Conservation (phyloP, 805 yeast species). For the Wickerhamomyces silvicola region DNA sequence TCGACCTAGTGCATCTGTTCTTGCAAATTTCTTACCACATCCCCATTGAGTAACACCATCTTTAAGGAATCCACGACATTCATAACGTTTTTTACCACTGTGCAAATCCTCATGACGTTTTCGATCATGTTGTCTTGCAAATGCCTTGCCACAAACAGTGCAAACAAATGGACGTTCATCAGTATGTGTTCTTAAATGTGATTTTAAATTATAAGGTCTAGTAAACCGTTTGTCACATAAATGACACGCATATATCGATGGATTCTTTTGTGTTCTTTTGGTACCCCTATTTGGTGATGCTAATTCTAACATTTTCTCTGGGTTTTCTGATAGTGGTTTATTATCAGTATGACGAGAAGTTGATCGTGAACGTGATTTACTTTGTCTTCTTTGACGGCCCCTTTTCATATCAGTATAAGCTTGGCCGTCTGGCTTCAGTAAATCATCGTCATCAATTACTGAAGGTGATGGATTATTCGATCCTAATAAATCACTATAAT, state of each 20-base stretch:
- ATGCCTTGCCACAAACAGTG: constrained; percentile 69
- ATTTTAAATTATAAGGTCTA: constrained; percentile 85
- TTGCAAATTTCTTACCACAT: constrained; percentile 71
- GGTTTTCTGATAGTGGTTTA: constrained; percentile 25
- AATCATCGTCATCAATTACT: constrained; percentile 7
- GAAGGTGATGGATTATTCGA: constrained; percentile 4
- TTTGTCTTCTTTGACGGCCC: constrained; percentile 32
- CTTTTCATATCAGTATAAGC: constrained; percentile 15
- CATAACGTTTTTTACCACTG: constrained; percentile 67
- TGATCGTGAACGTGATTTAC: constrained; percentile 24
- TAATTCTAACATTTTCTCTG: constrained; percentile 57
- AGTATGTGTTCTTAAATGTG: constrained; percentile 87
- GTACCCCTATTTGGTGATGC: constrained; percentile 52
- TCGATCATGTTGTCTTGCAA: constrained; percentile 73
- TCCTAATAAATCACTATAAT: constrained; percentile 7
- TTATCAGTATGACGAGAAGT: constrained; percentile 16
- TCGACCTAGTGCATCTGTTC: constrained; percentile 73
- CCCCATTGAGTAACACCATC: constrained; percentile 62
- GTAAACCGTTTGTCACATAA: constrained; percentile 85
- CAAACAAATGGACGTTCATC: constrained; percentile 77
- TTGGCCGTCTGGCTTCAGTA: constrained; percentile 13
- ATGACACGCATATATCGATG: constrained; percentile 70
- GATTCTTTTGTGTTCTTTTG: constrained; percentile 61
- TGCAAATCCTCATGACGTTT: constrained; percentile 74
- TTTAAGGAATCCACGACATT: constrained; percentile 59